Evolutionary conservation across 495 filamentous ascomycete species (phyloP), one percentile per base, ranked within the genome.

Genomic region (Aspergillus hancockii): DNA sequence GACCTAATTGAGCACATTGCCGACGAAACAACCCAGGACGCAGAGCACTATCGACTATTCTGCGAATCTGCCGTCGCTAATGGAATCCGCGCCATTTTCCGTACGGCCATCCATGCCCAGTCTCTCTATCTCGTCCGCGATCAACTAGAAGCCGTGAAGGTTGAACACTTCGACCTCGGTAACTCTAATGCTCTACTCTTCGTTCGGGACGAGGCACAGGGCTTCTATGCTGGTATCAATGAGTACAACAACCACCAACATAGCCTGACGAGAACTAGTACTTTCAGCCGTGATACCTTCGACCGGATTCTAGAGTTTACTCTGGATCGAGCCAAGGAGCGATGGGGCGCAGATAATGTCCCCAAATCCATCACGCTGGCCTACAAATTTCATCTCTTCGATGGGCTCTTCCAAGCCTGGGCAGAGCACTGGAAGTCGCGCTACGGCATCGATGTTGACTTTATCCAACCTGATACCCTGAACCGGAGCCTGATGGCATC

Each of bases 331-430:
- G 52, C 52, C 7, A 7, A 25, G 1, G 18, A 55, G 21, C 7
- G 30, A 30, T 55, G 52, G 52, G 52, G 52, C 8, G 34, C 3
- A 9, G 36, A 43, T 14, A 55, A 55, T n/a, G 38, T 30, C 34
- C 52, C 52, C 3, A 45, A 12, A 8, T 3, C 21, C 0, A 22
- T 55, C 18, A 55, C 52, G n/a, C 4, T 55, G 22, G 52, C n/a
- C 6, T 55, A 55, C 52, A 55, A 55, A 21, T 55, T 55, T 12
- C 52, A 55, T 22, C 52, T 55, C 0, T 36, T 55, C 38, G 52
- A 55, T n/a, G 52, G 52, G 1, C 36, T 55, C 19, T 55, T 55
- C 38, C 52, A 55, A n/a, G 36, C 52, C 0, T 55, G 52, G 52
- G 38, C 52, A 23, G 18, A 30, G 6, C 52, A 55, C 22, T 55